Evolutionary conservation across 1,284 basidiomycete genomes (phyloP), one percentile per base, ranked within the genome.

Genomic region (Papiliotrema flavescens): DNA sequence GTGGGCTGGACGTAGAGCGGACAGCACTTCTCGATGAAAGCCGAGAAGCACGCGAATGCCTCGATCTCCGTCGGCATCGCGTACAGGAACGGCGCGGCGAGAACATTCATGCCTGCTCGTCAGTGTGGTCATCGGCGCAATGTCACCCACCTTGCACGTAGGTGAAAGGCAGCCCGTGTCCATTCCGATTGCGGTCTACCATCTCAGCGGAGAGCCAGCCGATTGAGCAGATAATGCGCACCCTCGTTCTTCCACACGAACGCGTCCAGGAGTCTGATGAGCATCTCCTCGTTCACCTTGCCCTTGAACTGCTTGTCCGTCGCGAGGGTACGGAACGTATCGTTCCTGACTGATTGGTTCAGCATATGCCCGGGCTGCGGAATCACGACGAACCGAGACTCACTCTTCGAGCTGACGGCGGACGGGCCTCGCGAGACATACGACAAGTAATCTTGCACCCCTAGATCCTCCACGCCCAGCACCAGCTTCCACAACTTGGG

Each of bases 1-100:
- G 93, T 97, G 0, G 94, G 94, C 63, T 95, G 90, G 2, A 98
- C 94, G 67, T 98, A 98, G 23, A 93, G 79, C 14, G 94, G 95
- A 76, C 93, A 97, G 14, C 83, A 86, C 55, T 87, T 83, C 77
- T 97, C 93, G 65, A 98, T 96, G 70, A 98, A 97, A 60, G 87
- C 87, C 28, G 89, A 84, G 70, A 98, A 98, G 75, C 90, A 96
- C 57, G 87, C 89, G 76, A 97, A 98, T 0, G 95, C 95, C 75
- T 98, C 95, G 11, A 98, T 77, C 76, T 98, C 92, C 6, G 90
- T 91, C 1, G 92, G 90, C 84, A 97, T 88, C 11, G 89, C 90
- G 72, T 96, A 98, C 40, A 98, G 81, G 74, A 98, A 98, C 0
- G 95, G 95, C 0, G 95, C 95, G 17, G 93, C 91, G 32, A 98